phyloP scores from a whole-genome alignment of 2,329 filamentous ascomycete species.

The Cordyceps cateniannulata region DNA sequence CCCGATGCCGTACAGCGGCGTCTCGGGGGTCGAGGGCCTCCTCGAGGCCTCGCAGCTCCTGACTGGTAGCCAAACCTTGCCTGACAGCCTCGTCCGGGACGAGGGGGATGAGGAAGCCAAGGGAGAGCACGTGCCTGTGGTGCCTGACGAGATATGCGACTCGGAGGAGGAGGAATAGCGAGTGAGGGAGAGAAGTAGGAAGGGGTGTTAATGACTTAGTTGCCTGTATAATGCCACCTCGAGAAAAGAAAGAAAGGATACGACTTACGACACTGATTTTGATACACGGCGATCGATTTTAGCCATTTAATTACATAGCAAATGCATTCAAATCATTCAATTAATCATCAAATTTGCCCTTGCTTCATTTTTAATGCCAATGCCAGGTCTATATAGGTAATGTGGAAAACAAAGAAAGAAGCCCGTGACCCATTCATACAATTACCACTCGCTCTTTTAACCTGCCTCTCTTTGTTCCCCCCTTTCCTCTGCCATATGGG shows the following conservation, averaged over 20 bases:
- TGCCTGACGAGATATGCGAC: constrained; percentile 22
- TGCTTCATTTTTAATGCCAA: constrained; percentile 6
- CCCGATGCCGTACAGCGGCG: constrained; percentile 5
- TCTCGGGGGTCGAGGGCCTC: not conserved
- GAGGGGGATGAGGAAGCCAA: constrained; percentile 17
- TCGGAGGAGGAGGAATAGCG: constrained; percentile 27
- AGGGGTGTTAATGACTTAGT: not conserved
- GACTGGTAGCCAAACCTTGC: constrained; percentile 46
- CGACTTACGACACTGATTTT: not conserved
- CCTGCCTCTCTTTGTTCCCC: not conserved
- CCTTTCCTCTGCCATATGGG: not conserved
- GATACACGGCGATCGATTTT: not conserved
- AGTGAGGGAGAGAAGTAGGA: not conserved
- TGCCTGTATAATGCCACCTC: not conserved
- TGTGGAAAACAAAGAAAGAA: not conserved
- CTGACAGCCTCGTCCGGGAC: constrained; percentile 38
- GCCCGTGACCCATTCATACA: not conserved
- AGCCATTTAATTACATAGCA: not conserved
- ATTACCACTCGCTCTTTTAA: not conserved
- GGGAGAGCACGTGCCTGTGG: constrained; percentile 9
- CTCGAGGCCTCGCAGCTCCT: constrained; percentile 38
- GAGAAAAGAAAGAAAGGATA: not conserved
- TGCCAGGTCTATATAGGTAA: constrained; percentile 6
- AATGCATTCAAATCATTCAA: not conserved
- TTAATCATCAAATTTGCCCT: not conserved